Conservation (phyloP, 208 protist genomes). For the Balamuthia mandrillaris region DNA sequence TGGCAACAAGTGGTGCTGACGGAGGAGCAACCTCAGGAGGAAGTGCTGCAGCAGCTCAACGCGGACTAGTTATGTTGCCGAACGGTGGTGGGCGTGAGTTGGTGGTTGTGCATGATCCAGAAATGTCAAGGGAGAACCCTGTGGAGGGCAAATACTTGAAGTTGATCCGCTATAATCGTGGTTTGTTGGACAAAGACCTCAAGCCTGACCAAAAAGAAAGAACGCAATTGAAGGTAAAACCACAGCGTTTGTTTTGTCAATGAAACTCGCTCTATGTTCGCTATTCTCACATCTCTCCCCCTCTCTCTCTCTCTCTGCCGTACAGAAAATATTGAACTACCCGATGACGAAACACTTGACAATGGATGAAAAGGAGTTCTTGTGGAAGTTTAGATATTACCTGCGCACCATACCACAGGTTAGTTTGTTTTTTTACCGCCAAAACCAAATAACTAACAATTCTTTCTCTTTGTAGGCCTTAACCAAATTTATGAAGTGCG, state of each 20-base stretch:
- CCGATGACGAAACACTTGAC: slow-evolving; percentile 66
- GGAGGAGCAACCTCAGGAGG: neutral
- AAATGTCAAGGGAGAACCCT: slow-evolving; percentile 34
- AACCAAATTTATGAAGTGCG: slow-evolving; percentile 83
- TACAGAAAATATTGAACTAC: slow-evolving; percentile 70
- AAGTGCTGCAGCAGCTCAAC: neutral
- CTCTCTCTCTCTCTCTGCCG: slow-evolving; percentile 60
- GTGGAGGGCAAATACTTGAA: slow-evolving; percentile 45
- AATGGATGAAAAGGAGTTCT: slow-evolving; percentile 81
- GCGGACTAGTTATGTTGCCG: neutral
- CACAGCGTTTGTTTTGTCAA: neutral
- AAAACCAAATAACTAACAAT: neutral
- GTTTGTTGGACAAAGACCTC: slow-evolving; percentile 49
- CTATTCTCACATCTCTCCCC: slow-evolving; percentile 42
- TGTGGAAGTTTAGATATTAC: slow-evolving; percentile 88
- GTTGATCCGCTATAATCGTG: slow-evolving; percentile 38
- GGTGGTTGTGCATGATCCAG: slow-evolving; percentile 31
- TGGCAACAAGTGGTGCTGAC: neutral
- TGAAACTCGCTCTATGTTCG: neutral
- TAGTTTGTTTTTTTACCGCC: neutral
- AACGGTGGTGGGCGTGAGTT: neutral
- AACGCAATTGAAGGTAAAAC: slow-evolving; percentile 13
- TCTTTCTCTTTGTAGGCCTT: slow-evolving; percentile 75
- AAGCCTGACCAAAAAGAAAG: slow-evolving; percentile 49
- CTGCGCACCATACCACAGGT: slow-evolving; percentile 57